Percentiles rank a stretch among this genome's conserved stretches.
Conservation (phyloP, 2,329 filamentous ascomycete genomes). For the Diplodia corticola region DNA sequence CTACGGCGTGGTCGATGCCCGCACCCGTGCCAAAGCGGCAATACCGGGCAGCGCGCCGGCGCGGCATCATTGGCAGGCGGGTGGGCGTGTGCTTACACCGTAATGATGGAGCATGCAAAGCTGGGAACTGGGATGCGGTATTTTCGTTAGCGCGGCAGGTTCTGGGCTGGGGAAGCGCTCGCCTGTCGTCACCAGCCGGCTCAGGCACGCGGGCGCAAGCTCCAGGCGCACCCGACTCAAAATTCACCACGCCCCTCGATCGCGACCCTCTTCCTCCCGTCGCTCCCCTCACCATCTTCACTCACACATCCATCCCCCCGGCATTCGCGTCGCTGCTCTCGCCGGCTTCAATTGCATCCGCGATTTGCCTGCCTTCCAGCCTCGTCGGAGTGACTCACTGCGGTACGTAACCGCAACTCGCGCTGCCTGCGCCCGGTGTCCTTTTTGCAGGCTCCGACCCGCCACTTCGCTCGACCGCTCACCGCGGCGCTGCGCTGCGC, state of each 20-base stretch:
- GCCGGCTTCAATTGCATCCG: slow-evolving; percentile 6
- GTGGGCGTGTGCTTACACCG: not conserved
- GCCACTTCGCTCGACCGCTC: slow-evolving; percentile 11
- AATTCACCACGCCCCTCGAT: slow-evolving; percentile 22
- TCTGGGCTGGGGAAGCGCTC: not conserved
- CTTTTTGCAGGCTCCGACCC: not conserved
- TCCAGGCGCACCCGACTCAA: slow-evolving; percentile 20
- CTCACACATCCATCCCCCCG: not conserved
- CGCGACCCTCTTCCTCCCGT: not conserved
- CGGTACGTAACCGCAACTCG: slow-evolving; percentile 7
- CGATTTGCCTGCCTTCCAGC: not conserved
- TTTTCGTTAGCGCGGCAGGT: slow-evolving; percentile 17
- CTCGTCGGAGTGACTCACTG: slow-evolving; percentile 21
- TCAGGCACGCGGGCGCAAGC: slow-evolving; percentile 13
- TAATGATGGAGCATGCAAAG: not conserved
- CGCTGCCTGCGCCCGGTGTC: not conserved
- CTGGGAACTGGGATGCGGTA: slow-evolving; percentile 17
- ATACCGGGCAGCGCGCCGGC: not conserved
- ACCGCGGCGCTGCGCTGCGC: not conserved
- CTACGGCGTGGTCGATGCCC: not conserved
- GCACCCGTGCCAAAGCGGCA: not conserved
- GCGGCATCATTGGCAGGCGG: not conserved
- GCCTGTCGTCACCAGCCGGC: slow-evolving; percentile 10
- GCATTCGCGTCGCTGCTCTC: not conserved
- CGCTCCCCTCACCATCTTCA: slow-evolving; percentile 1